Base-by-base conservation (phyloP, 1,284 basidiomycete genomes). In the Phenoliferia sp. region DNA sequence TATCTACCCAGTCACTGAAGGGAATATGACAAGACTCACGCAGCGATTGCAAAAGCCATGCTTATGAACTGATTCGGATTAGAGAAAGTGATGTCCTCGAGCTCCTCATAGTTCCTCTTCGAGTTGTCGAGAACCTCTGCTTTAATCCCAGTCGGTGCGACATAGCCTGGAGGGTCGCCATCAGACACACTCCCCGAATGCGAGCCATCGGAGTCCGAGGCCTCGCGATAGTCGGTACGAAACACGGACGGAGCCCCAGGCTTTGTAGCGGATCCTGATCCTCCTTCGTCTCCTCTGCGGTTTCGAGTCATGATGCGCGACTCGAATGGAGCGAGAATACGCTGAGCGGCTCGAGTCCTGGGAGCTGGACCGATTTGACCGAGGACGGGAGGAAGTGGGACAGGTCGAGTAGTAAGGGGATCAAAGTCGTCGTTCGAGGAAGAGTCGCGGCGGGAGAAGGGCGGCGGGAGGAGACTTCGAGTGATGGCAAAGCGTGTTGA, bases 61-160 rank as follows among this genome's bases (percentile, higher is more conserved):
- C 54, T 33, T 19, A 59, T 61, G 33, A 72, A 72, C 22, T 58
- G 62, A 36, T 56, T 63, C 22, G 68, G 71, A 34, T 64, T 63
- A 17, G 64, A 61, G 22, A 70, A 72, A 22, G 63, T 35, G n/a
- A 70, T 70, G 56, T 68, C 68, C 31, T 72, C 71, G 64, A 72
- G 66, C 50, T 69, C 71, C 1, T 68, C 62, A 34, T 66, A 69
- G 16, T 31, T 32, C 7, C 66, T 34, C 39, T 64, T 39, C 39
- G 26, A 5, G 36, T 17, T 19, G 6, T 55, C 54, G 26, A 29
- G n/a, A 28, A 16, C 28, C 10, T 16, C 54, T 29, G 28, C 32
- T 31, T 56, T 26, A 7, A 4, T 29, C 16, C n/a, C 54, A 1
- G 33, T 22, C 58, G 34, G 58, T 28, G 58, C 17, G 58, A 39